A percentile compares a stretch with the other conserved stretches of the same genome.
Evolutionary conservation across 2,329 filamentous ascomycete species (phyloP).

Genomic region (Clonostachys byssicola): DNA sequence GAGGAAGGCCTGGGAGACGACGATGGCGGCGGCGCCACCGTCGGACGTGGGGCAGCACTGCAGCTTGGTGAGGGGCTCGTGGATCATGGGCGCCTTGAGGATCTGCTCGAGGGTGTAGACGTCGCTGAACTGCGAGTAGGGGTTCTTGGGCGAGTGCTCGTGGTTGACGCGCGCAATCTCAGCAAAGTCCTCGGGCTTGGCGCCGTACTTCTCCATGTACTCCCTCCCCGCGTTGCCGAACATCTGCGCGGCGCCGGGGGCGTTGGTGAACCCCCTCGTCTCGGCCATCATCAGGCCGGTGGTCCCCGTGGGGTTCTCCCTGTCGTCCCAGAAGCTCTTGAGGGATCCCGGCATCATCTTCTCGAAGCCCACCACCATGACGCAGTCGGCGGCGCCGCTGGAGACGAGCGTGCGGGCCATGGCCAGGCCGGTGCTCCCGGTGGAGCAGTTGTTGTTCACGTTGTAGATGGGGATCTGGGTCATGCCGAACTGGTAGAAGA

Average conservation of each 20-base stretch:
- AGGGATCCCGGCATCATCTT: constrained; percentile 96
- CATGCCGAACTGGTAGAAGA: constrained; percentile 99
- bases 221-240: constrained; percentile 92
- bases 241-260: constrained; percentile 84
- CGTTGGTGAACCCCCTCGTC: constrained; percentile 76
- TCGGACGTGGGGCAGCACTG: constrained; percentile 98
- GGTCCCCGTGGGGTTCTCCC: constrained; percentile 73
- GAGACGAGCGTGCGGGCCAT: constrained; percentile 79
- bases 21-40: constrained; percentile 80
- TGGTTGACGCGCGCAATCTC: constrained; percentile 95
- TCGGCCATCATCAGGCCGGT: constrained; percentile 74
- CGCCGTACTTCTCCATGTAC: constrained; percentile 95
- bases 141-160: constrained; percentile 85
- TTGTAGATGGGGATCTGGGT: constrained; percentile 96
- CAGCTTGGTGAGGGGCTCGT: constrained; percentile 89
- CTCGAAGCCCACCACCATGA: constrained; percentile 92
- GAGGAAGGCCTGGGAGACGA: constrained; percentile 87
- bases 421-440: constrained; percentile 84
- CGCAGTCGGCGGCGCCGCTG: constrained; percentile 78
- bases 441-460: constrained; percentile 98
- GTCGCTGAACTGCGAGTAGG: constrained; percentile 95
- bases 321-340: constrained; percentile 79
- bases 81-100: constrained; percentile 70
- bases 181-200: constrained; percentile 80
- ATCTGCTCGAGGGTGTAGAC: constrained; percentile 88